Evolutionary conservation across 805 yeast species (phyloP).

Genomic region (Yamadazyma kitorensis): DNA sequence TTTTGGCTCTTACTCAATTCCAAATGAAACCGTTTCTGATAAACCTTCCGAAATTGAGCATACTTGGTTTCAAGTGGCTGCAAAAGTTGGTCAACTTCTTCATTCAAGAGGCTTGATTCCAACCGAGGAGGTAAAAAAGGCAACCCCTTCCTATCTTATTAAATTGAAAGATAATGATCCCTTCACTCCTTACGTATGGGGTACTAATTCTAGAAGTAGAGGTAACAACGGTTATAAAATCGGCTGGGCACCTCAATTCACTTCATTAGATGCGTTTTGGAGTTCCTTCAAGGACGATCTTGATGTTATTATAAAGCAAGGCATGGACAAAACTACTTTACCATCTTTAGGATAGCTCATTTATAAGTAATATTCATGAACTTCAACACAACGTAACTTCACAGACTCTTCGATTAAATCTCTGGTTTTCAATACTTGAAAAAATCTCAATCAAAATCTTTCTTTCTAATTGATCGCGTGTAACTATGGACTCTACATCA

Average conservation of each 20-base stretch:
- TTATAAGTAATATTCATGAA: no score
- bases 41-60: slow-evolving; percentile 18
- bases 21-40: slow-evolving; percentile 10
- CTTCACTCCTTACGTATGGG: slow-evolving; percentile 21
- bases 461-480: no score
- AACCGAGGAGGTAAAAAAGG: slow-evolving; percentile 14
- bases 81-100: slow-evolving; percentile 18
- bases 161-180: slow-evolving; percentile 11
- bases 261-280: slow-evolving; percentile 15
- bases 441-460: background rate
- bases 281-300: slow-evolving; percentile 17
- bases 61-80: slow-evolving; percentile 26
- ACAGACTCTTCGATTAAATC: no score
- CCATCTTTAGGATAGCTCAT: slow-evolving; percentile 1
- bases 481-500: slow-evolving; percentile 51
- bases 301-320: slow-evolving; percentile 7
- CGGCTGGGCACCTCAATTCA: slow-evolving; percentile 26
- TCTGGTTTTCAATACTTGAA: no score
- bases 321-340: slow-evolving; percentile 1
- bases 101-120: slow-evolving; percentile 12
- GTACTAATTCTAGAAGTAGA: slow-evolving; percentile 24
- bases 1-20: slow-evolving; percentile 22
- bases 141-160: slow-evolving; percentile 15
- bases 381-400: no score
- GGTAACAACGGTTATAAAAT: slow-evolving; percentile 22